Base-by-base conservation (phyloP, 305 asterid genomes). In the Caryopteris hybrid region DNA sequence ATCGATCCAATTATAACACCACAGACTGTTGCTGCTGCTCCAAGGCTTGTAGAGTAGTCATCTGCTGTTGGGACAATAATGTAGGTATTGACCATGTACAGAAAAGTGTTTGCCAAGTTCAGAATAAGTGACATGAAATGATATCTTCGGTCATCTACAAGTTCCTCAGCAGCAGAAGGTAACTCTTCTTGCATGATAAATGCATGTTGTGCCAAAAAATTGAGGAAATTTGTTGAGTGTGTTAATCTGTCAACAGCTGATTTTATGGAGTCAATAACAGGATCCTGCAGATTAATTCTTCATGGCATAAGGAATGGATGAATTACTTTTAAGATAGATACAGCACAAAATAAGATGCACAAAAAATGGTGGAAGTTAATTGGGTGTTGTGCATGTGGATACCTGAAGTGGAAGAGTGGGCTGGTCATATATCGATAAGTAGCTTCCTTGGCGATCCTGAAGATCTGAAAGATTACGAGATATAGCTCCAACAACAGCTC, bases 1-100 rank as follows among this genome's bases (percentile, higher is more conserved):
- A 94, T 94, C 36, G 99, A 74, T 55, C 99, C 99, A 60, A 94
- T 94, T 66, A 94, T 88, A 47, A 94, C 64, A 55, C 99, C 99
- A 69, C 99, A 94, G 59, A 94, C 99, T n/a, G 99, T 94, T 64
- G 98, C 83, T 42, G 98, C 93, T 53, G 98, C 99, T 64, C 99
- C 98, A 66, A 94, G 99, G 79, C 96, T 91, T 87, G 71, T 86
- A 20, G 99, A 86, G 68, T 94, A 94, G 83, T 94, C 92, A 85
- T 94, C 99, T 10, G 98, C 98, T 34, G 99, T 89, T 17, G 99
- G 99, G 60, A 94, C 99, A 73, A 94, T 85, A 61, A 94, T 94
- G 69, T 91, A 94, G 45, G 99, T 91, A 79, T 94, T 94, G 54
- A 94, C 94, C 98, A 91, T 94, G 75, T 94, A 91, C 45, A 94